These are phyloP conservation scores for Cordyceps militaris DNA, from an alignment of 2,329 filamentous ascomycete species.

Conservation along the genomic window DNA sequence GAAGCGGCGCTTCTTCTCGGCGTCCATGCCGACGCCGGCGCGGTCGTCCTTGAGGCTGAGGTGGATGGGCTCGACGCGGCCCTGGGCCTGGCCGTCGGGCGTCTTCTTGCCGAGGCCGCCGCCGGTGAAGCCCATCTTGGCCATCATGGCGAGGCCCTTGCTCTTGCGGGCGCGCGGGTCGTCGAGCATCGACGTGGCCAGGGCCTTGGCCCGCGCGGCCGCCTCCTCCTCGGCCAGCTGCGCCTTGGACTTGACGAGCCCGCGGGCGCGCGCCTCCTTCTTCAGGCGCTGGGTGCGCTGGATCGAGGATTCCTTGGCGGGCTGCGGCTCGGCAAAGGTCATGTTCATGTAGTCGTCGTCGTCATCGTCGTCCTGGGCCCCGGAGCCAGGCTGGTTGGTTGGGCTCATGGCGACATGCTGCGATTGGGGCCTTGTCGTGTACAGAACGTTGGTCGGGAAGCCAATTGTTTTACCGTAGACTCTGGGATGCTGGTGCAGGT, in stretches of 20 bases:
- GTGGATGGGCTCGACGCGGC: conserved; percentile 61
- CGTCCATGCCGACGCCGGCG: conserved; percentile 76
- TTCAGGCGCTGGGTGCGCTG: conserved; percentile 47
- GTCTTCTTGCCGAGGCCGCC: conserved; percentile 59
- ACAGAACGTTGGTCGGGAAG: no score
- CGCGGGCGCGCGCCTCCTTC: conserved; percentile 60
- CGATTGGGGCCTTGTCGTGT: not conserved
- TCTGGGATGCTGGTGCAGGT: no score
- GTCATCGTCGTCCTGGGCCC: conserved; percentile 55
- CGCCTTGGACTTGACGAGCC: conserved; percentile 69
- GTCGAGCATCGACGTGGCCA: conserved; percentile 66
- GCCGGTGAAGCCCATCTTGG: conserved; percentile 86
- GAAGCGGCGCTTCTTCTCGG: conserved; percentile 72
- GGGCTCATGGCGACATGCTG: conserved; percentile 10
- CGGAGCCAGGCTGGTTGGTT: not conserved
- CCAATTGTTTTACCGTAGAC: no score
- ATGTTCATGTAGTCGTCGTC: conserved; percentile 94
- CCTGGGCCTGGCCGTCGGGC: conserved; percentile 32
- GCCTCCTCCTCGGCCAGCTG: conserved; percentile 71
- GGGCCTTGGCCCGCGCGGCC: conserved; percentile 64
- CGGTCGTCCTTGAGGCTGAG: conserved; percentile 72
- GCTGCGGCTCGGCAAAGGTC: conserved; percentile 65
- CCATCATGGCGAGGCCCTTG: conserved; percentile 95
- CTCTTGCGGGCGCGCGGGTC: conserved; percentile 50
- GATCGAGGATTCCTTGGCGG: conserved; percentile 47